Evolutionary conservation across 257 asterid genomes (phyloP), one percentile per base, ranked within the genome.

Genomic region (Nicotiana paniculata): DNA sequence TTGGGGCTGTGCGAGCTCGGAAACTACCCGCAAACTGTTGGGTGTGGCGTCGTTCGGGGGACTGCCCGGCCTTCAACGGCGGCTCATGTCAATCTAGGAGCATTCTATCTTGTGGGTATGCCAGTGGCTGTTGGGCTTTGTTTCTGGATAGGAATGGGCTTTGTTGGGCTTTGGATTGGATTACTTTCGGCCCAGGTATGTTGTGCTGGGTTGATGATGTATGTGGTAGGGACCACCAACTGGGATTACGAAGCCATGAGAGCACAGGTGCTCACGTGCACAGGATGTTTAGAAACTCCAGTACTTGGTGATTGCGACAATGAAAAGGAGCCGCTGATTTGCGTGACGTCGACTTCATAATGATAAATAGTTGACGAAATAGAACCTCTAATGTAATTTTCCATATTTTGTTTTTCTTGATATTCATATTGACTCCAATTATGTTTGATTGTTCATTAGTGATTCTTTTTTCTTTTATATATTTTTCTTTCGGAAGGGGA

Each of bases 11-110:
- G 98, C 84, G 98, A 93, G 89, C 93, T 93, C 4, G 98, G 98
- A 33, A 93, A 93, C 88, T 93, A 94, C 86, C 98, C 97, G 5
- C 98, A 93, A 84, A 93, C 98, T 54, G 92, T 93, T 8, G 97
- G 96, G 24, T 93, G 98, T 65, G 98, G 97, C 84, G 96, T 93
- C 3, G 89, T 93, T 26, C 86, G 98, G 1, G 98, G 98, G 84
- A 92, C 96, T 3, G 98, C 97, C 5, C 89, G 97, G 18, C 94
- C 93, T 18, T 82, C 94, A 32, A 88, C 91, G 9, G 98, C 98
- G 15, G 98, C 98, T 0, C 90, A 91, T 10, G 98, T 92, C 88
- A 93, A 92, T 87, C 90, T 93, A 3, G 92, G 98, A 3, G 98
- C 98, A 10, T 93, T 93, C 68, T 93, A 93, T 77, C 81, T 92